phyloP scores from a whole-genome alignment of 495 filamentous ascomycete genomes.

The Hyaloscypha variabilis region DNA sequence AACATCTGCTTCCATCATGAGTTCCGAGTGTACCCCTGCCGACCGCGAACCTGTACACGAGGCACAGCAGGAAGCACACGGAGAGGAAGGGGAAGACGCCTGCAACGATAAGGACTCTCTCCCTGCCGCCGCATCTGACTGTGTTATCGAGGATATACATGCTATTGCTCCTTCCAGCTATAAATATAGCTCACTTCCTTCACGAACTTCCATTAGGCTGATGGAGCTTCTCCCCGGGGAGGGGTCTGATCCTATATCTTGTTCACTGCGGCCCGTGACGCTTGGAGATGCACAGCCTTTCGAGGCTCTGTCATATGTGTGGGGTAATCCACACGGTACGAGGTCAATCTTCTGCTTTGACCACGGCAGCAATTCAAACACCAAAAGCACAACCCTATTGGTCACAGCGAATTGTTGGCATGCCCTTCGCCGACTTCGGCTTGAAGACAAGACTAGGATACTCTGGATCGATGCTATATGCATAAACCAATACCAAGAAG shows the following conservation, averaged over 20 bases:
- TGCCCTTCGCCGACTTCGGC: conserved; percentile 1
- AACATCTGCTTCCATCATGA: too few species aligned
- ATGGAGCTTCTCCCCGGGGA: conserved; percentile 21
- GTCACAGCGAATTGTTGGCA: conserved; percentile 12
- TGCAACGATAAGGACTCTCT: too few species aligned
- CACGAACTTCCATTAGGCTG: conserved; percentile 12
- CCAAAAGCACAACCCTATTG: background rate
- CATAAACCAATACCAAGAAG: conserved; percentile 13
- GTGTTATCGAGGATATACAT: background rate
- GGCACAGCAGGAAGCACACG: too few species aligned
- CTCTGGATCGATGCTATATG: conserved; percentile 12
- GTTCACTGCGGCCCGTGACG: conserved; percentile 17
- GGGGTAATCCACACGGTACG: conserved; percentile 17
- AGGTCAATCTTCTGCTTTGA: background rate
- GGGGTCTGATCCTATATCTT: conserved; percentile 12
- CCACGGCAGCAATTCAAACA: background rate
- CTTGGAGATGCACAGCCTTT: conserved; percentile 19
- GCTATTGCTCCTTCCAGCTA: background rate
- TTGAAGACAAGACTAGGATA: background rate
- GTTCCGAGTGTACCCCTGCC: too few species aligned
- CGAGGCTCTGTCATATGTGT: conserved; percentile 29
- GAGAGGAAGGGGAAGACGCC: too few species aligned
- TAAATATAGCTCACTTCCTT: background rate
- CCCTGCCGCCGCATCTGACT: too few species aligned
- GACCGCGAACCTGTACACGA: too few species aligned